These are phyloP conservation scores for Ogataea salicorniae DNA, from an alignment of 805 yeast species.

Conservation along the genomic window DNA sequence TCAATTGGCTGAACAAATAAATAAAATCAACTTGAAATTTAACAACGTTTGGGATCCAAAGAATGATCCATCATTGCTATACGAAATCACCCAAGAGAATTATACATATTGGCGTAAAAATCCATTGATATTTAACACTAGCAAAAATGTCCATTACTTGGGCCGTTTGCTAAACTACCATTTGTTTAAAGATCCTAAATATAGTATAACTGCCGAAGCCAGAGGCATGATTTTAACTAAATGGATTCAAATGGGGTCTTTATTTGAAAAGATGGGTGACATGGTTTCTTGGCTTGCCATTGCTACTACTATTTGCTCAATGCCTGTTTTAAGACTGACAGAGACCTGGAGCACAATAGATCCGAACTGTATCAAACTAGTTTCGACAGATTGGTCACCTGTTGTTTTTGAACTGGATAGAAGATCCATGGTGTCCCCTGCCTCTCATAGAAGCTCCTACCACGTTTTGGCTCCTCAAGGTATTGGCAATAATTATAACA, in stretches of 20 bases:
- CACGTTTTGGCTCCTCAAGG: slow-evolving; percentile 86
- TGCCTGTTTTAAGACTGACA: slow-evolving; percentile 70
- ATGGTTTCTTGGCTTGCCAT: slow-evolving; percentile 94
- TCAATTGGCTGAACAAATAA: slow-evolving; percentile 58
- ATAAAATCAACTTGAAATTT: slow-evolving; percentile 61
- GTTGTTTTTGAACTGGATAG: slow-evolving; percentile 85
- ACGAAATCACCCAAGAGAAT: slow-evolving; percentile 44
- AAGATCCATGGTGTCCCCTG: slow-evolving; percentile 55
- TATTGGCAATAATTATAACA: slow-evolving; percentile 69
- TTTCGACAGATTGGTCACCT: slow-evolving; percentile 86
- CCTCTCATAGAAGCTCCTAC: slow-evolving; percentile 53
- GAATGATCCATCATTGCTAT: slow-evolving; percentile 68
- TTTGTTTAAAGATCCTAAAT: slow-evolving; percentile 48
- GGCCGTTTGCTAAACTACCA: slow-evolving; percentile 69
- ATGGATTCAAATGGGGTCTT: slow-evolving; percentile 83
- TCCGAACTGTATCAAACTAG: slow-evolving; percentile 48
- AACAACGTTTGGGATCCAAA: slow-evolving; percentile 73
- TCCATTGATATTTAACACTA: slow-evolving; percentile 72
- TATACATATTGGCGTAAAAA: slow-evolving; percentile 48
- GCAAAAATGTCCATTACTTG: slow-evolving; percentile 66
- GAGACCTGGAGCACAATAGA: slow-evolving; percentile 74
- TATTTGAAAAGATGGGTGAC: slow-evolving; percentile 75
- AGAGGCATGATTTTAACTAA: slow-evolving; percentile 66
- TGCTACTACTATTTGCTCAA: slow-evolving; percentile 75
- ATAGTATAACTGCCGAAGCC: slow-evolving; percentile 30